Evolutionary conservation across 768 basidiomycete genomes (phyloP).

Genomic region (Podaxis sp.): DNA sequence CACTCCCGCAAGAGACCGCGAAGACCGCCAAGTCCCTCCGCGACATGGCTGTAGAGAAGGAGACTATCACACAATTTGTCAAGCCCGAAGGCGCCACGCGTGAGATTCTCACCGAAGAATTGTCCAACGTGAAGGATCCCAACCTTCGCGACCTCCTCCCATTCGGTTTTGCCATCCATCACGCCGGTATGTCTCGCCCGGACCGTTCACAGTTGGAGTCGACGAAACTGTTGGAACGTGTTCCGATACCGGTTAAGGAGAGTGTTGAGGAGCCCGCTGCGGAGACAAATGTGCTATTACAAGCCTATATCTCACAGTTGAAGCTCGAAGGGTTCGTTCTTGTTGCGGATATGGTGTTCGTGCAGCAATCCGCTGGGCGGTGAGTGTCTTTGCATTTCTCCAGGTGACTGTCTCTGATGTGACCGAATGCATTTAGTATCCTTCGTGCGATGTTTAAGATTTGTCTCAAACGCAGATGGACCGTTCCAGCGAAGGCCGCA

Average conservation of each 20-base stretch:
- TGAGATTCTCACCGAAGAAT: no score
- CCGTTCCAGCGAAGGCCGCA: slow-evolving; percentile 86
- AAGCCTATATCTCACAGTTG: slow-evolving; percentile 91
- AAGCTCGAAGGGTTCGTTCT: slow-evolving; percentile 85
- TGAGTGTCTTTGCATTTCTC: slow-evolving; percentile 27
- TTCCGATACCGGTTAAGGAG: slow-evolving; percentile 97
- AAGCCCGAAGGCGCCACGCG: no score
- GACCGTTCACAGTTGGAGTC: slow-evolving; percentile 90
- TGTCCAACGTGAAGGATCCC: slow-evolving; percentile 75
- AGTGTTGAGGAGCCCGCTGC: slow-evolving; percentile 14
- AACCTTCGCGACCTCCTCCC: slow-evolving; percentile 89
- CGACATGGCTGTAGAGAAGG: no score
- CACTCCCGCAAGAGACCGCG: no score
- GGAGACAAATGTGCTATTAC: slow-evolving; percentile 54
- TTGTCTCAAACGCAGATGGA: slow-evolving; percentile 98
- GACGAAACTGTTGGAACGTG: slow-evolving; percentile 85
- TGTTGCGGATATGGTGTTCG: slow-evolving; percentile 92
- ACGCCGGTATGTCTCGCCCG: slow-evolving; percentile 92
- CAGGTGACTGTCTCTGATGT: not conserved
- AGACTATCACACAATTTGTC: no score
- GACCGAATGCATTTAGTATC: slow-evolving; percentile 49
- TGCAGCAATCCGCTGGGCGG: slow-evolving; percentile 96
- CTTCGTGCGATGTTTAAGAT: slow-evolving; percentile 98
- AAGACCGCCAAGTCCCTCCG: no score
- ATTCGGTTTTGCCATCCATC: slow-evolving; percentile 97